Percentiles rank a stretch among this genome's conserved stretches.
These are phyloP conservation scores for Hevea brasiliensis DNA, from an alignment of 345 rosid genomes.

Conservation along the genomic window DNA sequence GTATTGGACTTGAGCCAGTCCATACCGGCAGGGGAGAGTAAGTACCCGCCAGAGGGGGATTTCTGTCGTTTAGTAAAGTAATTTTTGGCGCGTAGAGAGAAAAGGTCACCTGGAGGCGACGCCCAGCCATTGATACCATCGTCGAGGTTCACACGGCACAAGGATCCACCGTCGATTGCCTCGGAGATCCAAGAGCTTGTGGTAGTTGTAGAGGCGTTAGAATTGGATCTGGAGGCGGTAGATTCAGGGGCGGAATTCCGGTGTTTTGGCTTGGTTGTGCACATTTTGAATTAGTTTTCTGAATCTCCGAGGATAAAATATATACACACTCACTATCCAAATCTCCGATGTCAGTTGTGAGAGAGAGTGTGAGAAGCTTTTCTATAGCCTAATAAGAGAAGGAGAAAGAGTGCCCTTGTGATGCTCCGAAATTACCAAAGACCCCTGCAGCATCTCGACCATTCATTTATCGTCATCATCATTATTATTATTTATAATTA, in stretches of 20 bases:
- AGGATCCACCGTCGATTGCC: slow-evolving; percentile 68
- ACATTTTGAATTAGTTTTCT: slow-evolving; percentile 12
- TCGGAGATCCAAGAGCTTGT: slow-evolving; percentile 55
- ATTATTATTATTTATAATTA: no score
- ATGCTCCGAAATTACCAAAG: slow-evolving; percentile 22
- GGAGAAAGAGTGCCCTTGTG: slow-evolving; percentile 11
- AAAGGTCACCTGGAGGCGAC: slow-evolving; percentile 83
- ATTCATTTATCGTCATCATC: background rate
- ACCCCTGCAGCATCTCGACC: background rate
- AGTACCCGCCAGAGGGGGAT: slow-evolving; percentile 67
- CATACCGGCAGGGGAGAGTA: slow-evolving; percentile 80
- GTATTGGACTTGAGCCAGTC: slow-evolving; percentile 77
- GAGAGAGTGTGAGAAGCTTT: background rate
- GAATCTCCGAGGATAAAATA: no score
- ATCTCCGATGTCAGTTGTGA: background rate
- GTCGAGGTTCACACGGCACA: slow-evolving; percentile 70
- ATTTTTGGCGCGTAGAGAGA: slow-evolving; percentile 62
- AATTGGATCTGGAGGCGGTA: slow-evolving; percentile 29
- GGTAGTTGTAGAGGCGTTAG: slow-evolving; percentile 27
- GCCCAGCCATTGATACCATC: slow-evolving; percentile 86
- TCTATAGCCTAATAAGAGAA: background rate
- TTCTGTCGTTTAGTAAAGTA: slow-evolving; percentile 60
- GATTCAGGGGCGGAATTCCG: slow-evolving; percentile 38
- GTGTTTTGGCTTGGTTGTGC: slow-evolving; percentile 49
- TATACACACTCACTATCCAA: background rate